Percentiles rank a stretch among this genome's conserved stretches.
phyloP scores from a whole-genome alignment of 169 alveolate genomes.

The Cryptosporidium ubiquitum region DNA sequence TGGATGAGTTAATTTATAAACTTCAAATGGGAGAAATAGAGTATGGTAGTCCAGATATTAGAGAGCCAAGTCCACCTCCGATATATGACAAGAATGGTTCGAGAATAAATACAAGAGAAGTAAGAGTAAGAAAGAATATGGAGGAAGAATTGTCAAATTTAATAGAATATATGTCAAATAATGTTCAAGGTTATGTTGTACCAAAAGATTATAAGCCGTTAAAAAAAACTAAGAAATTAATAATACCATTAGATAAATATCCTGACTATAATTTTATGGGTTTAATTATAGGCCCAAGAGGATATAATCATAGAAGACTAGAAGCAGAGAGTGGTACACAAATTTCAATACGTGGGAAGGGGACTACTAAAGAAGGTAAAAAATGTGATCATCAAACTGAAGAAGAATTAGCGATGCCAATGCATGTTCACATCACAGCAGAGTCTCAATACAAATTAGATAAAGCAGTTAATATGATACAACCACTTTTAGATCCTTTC shows the following conservation, averaged over 20 bases:
- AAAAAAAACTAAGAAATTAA: slow-evolving; percentile 85
- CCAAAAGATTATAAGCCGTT: slow-evolving; percentile 90
- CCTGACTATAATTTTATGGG: slow-evolving; percentile 95
- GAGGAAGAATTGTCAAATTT: slow-evolving; percentile 87
- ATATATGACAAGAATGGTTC: slow-evolving; percentile 89
- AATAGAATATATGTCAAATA: slow-evolving; percentile 86
- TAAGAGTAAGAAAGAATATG: slow-evolving; percentile 88
- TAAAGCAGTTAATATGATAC: slow-evolving; percentile 86
- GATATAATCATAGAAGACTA: slow-evolving; percentile 92
- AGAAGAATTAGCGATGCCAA: slow-evolving; percentile 89
- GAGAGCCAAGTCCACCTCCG: slow-evolving; percentile 94
- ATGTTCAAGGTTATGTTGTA: slow-evolving; percentile 88
- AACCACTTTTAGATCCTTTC: slow-evolving; percentile 87
- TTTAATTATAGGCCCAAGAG: slow-evolving; percentile 94
- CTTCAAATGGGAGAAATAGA: slow-evolving; percentile 87
- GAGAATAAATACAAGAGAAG: slow-evolving; percentile 90
- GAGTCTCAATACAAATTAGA: slow-evolving; percentile 77
- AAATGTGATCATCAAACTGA: slow-evolving; percentile 88
- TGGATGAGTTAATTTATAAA: slow-evolving; percentile 88
- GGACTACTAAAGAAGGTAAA: slow-evolving; percentile 91
- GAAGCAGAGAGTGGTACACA: slow-evolving; percentile 92
- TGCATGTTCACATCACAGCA: slow-evolving; percentile 87
- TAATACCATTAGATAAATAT: slow-evolving; percentile 89
- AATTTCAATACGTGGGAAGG: slow-evolving; percentile 90
- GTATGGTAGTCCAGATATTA: slow-evolving; percentile 89